Base-by-base conservation (phyloP, 768 basidiomycete species). In the Leucocoprinus leucothites region DNA sequence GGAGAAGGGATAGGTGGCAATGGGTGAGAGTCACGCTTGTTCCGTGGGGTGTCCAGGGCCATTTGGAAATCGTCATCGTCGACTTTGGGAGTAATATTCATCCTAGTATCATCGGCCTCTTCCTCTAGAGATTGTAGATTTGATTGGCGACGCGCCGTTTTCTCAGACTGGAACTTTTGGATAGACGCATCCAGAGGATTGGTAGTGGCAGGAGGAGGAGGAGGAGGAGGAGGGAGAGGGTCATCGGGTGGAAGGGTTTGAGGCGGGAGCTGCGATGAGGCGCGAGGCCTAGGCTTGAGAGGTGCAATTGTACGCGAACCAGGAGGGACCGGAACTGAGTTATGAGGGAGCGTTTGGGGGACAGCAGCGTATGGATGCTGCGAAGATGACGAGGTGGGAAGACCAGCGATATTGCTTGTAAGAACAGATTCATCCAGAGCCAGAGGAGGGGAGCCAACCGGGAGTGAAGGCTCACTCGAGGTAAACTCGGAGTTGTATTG, bases 1-100 rank as follows among this genome's bases (percentile, higher is more conserved):
- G 73, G 67, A 3, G 81, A 76, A 38, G 85, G 87, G 46, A 87
- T 66, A 42, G 86, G 86, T 16, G 87, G 88, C 11, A 89, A 71
- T 18, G 85, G 89, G 54, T 81, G 87, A 8, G 82, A 82, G 40
- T 84, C 82, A 61, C 71, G 72, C 60, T 74, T 79, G 28, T 68
- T 70, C 34, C 72, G 79, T 26, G 75, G 73, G 7, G 75, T 75
- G 43, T 79, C 77, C 36, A 74, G 66, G 51, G 68, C 66, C 22
- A 51, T 51, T 24, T 68, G 65, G 38, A 67, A 64, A 43, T 70
- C 63, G 21, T 69, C 67, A 19, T 57, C 58, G 43, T 61, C 46
- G 9, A 41, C 58, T 24, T 44, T 64, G 19, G 64, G 57, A 22
- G 54, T 58, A 58, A 53, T 55, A 49, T 63, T 65, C 28, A 57